Conservation (phyloP, 805 yeast species). For the Saccharomycopsis sp. region DNA sequence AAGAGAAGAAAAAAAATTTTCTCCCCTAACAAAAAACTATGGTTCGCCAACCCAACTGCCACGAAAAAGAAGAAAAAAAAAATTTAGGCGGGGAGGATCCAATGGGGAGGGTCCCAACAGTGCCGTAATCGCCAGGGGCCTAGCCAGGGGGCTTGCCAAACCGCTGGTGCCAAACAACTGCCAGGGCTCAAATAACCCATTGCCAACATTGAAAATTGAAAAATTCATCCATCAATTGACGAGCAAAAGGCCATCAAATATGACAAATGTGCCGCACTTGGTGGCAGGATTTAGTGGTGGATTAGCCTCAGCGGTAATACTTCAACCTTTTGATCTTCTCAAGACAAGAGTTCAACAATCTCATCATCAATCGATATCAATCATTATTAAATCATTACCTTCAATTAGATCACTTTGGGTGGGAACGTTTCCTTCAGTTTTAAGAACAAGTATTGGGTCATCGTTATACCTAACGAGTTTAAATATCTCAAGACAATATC, state of each 20-base stretch:
- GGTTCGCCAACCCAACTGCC: too few relatives aligned
- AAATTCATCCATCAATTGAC: not conserved
- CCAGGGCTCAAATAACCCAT: not conserved
- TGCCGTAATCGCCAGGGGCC: too few relatives aligned
- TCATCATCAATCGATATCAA: slow-evolving; percentile 9
- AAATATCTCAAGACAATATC: slow-evolving; percentile 48
- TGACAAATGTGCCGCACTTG: slow-evolving; percentile 43
- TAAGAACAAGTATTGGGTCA: slow-evolving; percentile 86
- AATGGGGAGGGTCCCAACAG: too few relatives aligned
- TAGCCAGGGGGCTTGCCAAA: too few relatives aligned
- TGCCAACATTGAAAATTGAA: too few relatives aligned
- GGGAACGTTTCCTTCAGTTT: slow-evolving; percentile 86
- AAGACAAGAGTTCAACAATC: slow-evolving; percentile 74
- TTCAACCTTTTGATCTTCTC: slow-evolving; percentile 92
- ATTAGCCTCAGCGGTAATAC: slow-evolving; percentile 74
- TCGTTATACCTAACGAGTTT: slow-evolving; percentile 76
- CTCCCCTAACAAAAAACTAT: too few relatives aligned
- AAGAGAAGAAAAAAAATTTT: too few relatives aligned
- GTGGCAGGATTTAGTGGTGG: slow-evolving; percentile 90
- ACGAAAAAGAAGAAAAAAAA: too few relatives aligned
- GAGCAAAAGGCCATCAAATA: too few relatives aligned
- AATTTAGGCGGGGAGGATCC: too few relatives aligned
- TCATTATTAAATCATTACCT: slow-evolving; percentile 2
- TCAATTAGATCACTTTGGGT: slow-evolving; percentile 66
- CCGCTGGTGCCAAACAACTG: too few relatives aligned